phyloP scores from a whole-genome alignment of 768 basidiomycete species.

The Boletales sp. region DNA sequence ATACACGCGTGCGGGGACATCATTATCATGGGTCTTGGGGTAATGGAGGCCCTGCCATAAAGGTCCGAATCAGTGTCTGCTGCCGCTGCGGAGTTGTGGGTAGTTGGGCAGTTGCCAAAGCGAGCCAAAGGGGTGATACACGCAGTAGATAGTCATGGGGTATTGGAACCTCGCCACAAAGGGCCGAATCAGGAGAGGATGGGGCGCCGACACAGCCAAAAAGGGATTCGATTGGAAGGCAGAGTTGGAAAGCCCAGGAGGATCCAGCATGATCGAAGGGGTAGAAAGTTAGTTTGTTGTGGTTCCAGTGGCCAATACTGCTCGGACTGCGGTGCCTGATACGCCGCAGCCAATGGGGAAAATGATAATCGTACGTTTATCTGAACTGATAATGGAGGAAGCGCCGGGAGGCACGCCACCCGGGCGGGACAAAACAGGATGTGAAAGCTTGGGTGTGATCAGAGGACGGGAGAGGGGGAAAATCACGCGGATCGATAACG shows the following conservation, averaged over 20 bases:
- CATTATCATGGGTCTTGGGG: too few relatives aligned
- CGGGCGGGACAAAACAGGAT: not conserved
- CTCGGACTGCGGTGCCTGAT: slow-evolving; percentile 2
- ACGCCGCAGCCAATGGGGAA: not conserved
- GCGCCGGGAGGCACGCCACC: slow-evolving; percentile 1
- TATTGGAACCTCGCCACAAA: not conserved
- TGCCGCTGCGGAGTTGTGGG: too few relatives aligned
- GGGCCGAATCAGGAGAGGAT: not conserved
- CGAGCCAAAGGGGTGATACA: not conserved
- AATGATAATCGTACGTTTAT: not conserved
- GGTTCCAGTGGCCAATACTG: not conserved
- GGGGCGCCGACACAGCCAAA: not conserved
- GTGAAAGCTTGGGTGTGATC: slow-evolving; percentile 13
- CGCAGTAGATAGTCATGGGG: not conserved
- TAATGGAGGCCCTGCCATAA: too few relatives aligned
- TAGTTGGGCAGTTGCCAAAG: too few relatives aligned
- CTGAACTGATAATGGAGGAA: not conserved
- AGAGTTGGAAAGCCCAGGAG: too few relatives aligned
- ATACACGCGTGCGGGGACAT: too few relatives aligned
- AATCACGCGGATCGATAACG: slow-evolving; percentile 13
- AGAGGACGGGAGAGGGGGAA: slow-evolving; percentile 1
- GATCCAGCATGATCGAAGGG: not conserved
- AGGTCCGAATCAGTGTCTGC: too few relatives aligned
- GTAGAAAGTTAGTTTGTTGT: too few relatives aligned
- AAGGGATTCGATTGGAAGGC: not conserved